Evolutionary conservation across 1,139 yeast species (phyloP).

Genomic region (Yamadazyma oceani): DNA sequence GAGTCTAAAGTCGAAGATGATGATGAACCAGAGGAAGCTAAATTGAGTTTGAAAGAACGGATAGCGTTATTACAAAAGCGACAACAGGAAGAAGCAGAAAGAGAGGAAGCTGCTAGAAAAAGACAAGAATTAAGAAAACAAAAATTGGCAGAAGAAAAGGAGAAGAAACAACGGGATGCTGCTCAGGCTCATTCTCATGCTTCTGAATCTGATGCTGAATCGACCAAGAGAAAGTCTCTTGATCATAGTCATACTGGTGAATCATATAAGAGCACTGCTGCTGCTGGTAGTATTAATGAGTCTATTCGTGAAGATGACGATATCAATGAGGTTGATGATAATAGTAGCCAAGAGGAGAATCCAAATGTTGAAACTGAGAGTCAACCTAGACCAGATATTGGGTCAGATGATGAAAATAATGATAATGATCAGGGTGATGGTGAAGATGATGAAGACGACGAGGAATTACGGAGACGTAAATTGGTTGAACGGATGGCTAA

Average conservation of each 20-base stretch:
- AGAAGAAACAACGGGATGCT: conserved; percentile 16
- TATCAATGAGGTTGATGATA: conserved; percentile 11
- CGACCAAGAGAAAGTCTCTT: conserved; percentile 2
- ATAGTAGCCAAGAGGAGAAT: conserved; percentile 12
- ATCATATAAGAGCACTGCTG: conserved; percentile 8
- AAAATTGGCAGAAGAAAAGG: conserved; percentile 38
- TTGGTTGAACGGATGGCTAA: conserved; percentile 95
- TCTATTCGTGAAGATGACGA: conserved; percentile 6
- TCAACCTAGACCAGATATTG: conserved; percentile 4
- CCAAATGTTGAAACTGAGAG: conserved; percentile 2
- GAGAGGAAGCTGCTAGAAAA: conserved; percentile 61
- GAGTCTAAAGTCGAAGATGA: conserved; percentile 26
- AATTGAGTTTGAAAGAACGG: conserved; percentile 81
- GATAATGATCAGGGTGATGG: conserved; percentile 19
- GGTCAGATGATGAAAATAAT: conserved; percentile 10
- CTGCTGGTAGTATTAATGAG: conserved; percentile 4
- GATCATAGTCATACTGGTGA: conserved; percentile 10
- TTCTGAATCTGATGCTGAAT: conserved; percentile 6
- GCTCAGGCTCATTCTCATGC: conserved; percentile 5
- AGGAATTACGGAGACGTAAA: conserved; percentile 75
- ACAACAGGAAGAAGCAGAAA: conserved; percentile 79
- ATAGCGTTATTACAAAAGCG: conserved; percentile 80
- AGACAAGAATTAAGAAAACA: conserved; percentile 58
- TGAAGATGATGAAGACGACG: conserved; percentile 56
- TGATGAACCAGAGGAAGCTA: conserved; percentile 28